A percentile compares a stretch with the other conserved stretches of the same genome.
These are phyloP conservation scores for Bryoglossum gracile DNA, from an alignment of 495 filamentous ascomycete genomes.

Conservation along the genomic window DNA sequence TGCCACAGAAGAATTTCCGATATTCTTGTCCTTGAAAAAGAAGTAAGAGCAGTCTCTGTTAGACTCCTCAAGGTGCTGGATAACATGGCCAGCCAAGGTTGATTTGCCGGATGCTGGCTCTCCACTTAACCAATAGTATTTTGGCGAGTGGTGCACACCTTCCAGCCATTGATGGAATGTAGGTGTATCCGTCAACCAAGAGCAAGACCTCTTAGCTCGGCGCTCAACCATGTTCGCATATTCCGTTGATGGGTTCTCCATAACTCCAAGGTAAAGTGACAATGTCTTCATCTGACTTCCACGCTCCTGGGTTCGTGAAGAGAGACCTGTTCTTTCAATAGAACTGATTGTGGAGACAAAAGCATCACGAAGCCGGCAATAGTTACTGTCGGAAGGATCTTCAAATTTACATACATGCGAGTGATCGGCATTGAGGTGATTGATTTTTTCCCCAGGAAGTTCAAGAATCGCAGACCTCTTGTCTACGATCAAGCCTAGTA, in stretches of 20 bases:
- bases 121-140: slow-evolving; percentile 26
- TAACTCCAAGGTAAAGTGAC: slow-evolving; percentile 23
- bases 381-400: slow-evolving; percentile 33
- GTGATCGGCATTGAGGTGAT: slow-evolving; percentile 39
- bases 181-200: no score
- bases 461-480: slow-evolving; percentile 38
- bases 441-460: slow-evolving; percentile 35
- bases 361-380: slow-evolving; percentile 32
- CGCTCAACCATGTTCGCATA: no score
- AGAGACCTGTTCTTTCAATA: slow-evolving; percentile 1
- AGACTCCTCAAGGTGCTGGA: slow-evolving; percentile 24
- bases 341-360: slow-evolving; percentile 25
- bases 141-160: neutral
- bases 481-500: slow-evolving; percentile 32
- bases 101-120: slow-evolving; percentile 32
- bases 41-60: slow-evolving; percentile 30
- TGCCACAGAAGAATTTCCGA: slow-evolving; percentile 18
- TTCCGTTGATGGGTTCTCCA: slow-evolving; percentile 16
- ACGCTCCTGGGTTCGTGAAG: neutral
- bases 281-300: slow-evolving; percentile 20
- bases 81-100: slow-evolving; percentile 29
- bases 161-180: no score
- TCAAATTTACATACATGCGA: slow-evolving; percentile 41
- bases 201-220: no score
- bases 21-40: slow-evolving; percentile 27